Conservation (phyloP, 2,329 filamentous ascomycete species). For the Fusarium robinianum region DNA sequence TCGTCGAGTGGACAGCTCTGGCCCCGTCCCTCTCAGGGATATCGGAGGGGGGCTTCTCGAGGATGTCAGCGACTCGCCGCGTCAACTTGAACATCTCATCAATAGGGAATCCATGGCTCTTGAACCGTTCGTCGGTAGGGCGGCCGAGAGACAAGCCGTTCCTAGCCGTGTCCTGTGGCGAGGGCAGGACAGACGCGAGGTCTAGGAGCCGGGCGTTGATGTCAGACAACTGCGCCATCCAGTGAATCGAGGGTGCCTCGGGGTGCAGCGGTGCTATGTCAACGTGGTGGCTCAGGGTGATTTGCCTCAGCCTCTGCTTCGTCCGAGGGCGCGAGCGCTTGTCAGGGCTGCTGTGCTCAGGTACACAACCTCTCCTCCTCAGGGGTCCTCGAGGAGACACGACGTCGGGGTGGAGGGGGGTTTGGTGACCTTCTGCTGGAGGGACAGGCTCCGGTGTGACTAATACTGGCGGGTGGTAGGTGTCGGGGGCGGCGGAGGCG, state of each 20-base stretch:
- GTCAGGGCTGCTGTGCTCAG: constrained; percentile 32
- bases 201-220: constrained; percentile 46
- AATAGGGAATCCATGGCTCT: constrained; percentile 43
- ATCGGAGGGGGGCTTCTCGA: constrained; percentile 35
- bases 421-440: constrained; percentile 11
- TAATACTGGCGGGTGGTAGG: constrained; percentile 12
- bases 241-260: constrained; percentile 37
- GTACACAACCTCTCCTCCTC: constrained; percentile 26
- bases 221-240: constrained; percentile 47
- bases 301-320: constrained; percentile 40
- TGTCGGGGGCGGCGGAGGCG: no score
- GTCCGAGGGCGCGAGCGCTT: constrained; percentile 33
- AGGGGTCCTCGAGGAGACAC: constrained; percentile 24
- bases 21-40: constrained; percentile 6
- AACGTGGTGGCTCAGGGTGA: constrained; percentile 37
- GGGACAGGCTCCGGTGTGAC: constrained; percentile 25
- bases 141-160: constrained; percentile 23
- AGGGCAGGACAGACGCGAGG: constrained; percentile 42
- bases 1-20: constrained; percentile 14
- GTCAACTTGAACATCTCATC: constrained; percentile 49
- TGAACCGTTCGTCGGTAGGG: constrained; percentile 33
- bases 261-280: constrained; percentile 25
- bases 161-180: constrained; percentile 31
- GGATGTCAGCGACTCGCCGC: constrained; percentile 42
- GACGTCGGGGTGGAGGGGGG: constrained; percentile 8